Base-by-base conservation (phyloP, 192 early-diverging fungal species). In the Coemansia guatemalensis region DNA sequence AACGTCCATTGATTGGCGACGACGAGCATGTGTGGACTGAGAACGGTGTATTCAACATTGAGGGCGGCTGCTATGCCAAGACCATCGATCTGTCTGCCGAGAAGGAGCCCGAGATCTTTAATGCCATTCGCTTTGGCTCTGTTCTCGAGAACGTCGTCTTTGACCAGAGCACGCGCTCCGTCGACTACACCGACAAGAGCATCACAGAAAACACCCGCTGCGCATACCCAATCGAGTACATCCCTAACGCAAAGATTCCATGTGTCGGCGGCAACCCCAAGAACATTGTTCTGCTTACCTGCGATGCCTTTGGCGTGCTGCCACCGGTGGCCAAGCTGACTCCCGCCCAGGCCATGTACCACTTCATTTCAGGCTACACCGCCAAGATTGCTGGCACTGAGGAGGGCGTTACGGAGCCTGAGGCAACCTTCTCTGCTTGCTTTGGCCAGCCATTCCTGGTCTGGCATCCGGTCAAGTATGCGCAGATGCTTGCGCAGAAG, bases 1-100 rank as follows among this genome's bases (percentile, higher is more conserved):
- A 84, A 71, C 92, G 96, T 41, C 85, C 86, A 67, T 79, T 99
- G 53, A 99, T 99, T 73, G 96, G 96, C 81, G 96, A 99, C 81
- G 96, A 99, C 83, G 96, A 99, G 83, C 96, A 99, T 82, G 96
- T 95, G 78, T 99, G 96, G 96, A 92, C 90, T n/a, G 92, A 97
- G 69, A 85, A 87, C 48, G 95, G 95, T 64, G 83, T 97, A 57
- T 99, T 99, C 90, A 99, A 99, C 85, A 96, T 99, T 62, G 96
- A 99, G 84, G 96, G 96, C 62, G 96, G 96, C 30, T 99, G 96
- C 85, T 99, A 99, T 72, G 96, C 96, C 66, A 99, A 99, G 85
- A 89, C 89, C 68, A 93, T 99, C 65, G 93, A 96, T 66, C 84
- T 99, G 41, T 95, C 93, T 11, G 89, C 88, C 44, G 94, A 93